These are phyloP conservation scores for Coix lacrymajobi DNA, from an alignment of 176 grass and related monocot genomes.

Conservation along the genomic window DNA sequence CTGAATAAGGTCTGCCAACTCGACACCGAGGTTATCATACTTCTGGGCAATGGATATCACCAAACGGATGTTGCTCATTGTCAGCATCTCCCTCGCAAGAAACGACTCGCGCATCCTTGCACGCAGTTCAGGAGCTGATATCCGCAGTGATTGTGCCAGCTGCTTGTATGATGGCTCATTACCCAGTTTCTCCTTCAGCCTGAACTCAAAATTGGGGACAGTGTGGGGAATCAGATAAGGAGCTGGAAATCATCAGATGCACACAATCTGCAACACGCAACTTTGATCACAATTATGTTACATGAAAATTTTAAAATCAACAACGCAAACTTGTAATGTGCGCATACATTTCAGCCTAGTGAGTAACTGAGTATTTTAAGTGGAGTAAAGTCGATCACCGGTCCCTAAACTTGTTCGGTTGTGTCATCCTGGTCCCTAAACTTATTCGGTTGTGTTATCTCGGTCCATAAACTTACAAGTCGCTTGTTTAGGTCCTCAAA, in stretches of 20 bases:
- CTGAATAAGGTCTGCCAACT: slow-evolving; percentile 92
- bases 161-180: slow-evolving; percentile 73
- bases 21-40: slow-evolving; percentile 84
- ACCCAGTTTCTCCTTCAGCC: slow-evolving; percentile 80
- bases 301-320: too few species aligned
- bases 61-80: slow-evolving; percentile 85
- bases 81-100: slow-evolving; percentile 78
- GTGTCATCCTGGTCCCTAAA: too few species aligned
- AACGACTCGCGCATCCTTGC: slow-evolving; percentile 62
- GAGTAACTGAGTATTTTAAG: too few species aligned
- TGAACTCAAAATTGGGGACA: slow-evolving; percentile 18
- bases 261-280: too few species aligned
- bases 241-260: neutral
- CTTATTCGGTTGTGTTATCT: too few species aligned
- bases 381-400: too few species aligned
- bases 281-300: too few species aligned
- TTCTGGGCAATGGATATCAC: slow-evolving; percentile 96
- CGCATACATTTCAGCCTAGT: neutral
- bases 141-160: slow-evolving; percentile 46
- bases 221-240: neutral
- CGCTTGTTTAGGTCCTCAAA: too few species aligned
- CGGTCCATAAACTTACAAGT: too few species aligned
- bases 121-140: slow-evolving; percentile 59
- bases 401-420: too few species aligned
- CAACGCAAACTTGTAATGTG: too few species aligned